phyloP scores from a whole-genome alignment of 768 basidiomycete species.

The Leccinellum albellum region DNA sequence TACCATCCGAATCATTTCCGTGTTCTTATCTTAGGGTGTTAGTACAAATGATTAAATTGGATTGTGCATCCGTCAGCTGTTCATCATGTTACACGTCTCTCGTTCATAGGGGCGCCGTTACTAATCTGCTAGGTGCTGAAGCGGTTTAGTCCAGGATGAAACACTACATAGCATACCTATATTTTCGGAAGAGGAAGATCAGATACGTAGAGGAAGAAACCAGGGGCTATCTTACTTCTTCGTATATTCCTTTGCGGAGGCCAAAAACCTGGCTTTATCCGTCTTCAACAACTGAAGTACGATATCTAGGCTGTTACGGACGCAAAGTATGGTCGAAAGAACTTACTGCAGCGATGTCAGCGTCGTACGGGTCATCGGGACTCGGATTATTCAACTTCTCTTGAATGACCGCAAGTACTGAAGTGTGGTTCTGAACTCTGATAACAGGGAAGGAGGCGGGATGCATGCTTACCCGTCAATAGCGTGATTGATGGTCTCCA shows the following conservation, averaged over 20 bases:
- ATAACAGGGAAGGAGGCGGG: background rate
- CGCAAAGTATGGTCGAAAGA: background rate
- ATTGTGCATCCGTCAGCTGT: background rate
- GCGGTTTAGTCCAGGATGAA: background rate
- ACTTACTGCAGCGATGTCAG: constrained; percentile 78
- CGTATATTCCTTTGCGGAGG: constrained; percentile 78
- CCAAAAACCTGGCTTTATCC: constrained; percentile 68
- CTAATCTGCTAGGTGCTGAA: constrained; percentile 1
- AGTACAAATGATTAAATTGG: constrained; percentile 6
- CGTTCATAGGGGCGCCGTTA: background rate
- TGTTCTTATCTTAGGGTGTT: constrained; percentile 5
- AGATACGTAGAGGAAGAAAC: background rate
- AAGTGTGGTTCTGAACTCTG: constrained; percentile 10
- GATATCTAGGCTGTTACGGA: background rate
- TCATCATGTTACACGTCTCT: constrained; percentile 2
- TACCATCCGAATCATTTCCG: background rate
- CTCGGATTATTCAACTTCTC: constrained; percentile 88
- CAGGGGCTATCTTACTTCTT: constrained; percentile 57
- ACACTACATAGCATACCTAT: constrained; percentile 23
- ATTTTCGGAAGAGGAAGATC: background rate
- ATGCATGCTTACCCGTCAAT: constrained; percentile 51
- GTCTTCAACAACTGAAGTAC: constrained; percentile 63
- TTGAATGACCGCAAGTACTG: constrained; percentile 73
- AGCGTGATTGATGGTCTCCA: constrained; percentile 84
- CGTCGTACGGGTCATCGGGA: constrained; percentile 84